Percentiles rank a stretch among this genome's conserved stretches.
Evolutionary conservation across 2,329 filamentous ascomycete species (phyloP).

Genomic region (Fusarium lyarnte): DNA sequence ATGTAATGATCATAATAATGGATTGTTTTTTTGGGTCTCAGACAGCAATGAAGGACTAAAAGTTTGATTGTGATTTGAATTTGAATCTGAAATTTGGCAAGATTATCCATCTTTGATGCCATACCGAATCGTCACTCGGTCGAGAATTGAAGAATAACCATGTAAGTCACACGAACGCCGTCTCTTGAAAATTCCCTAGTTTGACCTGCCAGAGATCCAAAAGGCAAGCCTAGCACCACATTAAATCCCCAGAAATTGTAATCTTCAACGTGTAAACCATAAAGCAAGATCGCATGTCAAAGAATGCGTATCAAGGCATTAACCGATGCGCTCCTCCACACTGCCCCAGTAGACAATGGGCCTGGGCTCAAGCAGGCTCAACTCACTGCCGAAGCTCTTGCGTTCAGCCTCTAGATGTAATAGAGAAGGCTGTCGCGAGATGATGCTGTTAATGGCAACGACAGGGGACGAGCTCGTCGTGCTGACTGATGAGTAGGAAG

Average conservation of each 20-base stretch:
- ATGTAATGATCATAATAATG: constrained; percentile 8
- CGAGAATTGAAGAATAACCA: constrained; percentile 21
- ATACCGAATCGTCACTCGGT: constrained; percentile 1
- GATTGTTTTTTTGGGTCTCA: background rate
- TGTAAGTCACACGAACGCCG: constrained; percentile 19
- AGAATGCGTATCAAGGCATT: constrained; percentile 18
- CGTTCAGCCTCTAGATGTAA: constrained; percentile 68
- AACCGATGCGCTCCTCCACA: constrained; percentile 67
- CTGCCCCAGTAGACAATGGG: constrained; percentile 72
- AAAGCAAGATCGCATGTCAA: background rate
- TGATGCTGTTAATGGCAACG: constrained; percentile 67
- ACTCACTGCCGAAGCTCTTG: constrained; percentile 60
- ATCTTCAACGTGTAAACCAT: constrained; percentile 4
- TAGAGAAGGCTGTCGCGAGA: constrained; percentile 66
- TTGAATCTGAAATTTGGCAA: constrained; percentile 15
- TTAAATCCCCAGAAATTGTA: constrained; percentile 4
- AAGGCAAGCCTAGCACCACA: constrained; percentile 20
- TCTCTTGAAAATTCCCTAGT: constrained; percentile 4
- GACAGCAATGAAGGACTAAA: background rate
- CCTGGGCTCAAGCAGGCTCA: constrained; percentile 68
- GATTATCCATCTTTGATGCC: constrained; percentile 11
- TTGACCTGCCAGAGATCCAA: constrained; percentile 13
- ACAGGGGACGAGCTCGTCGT: constrained; percentile 57
- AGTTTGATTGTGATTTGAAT: background rate
- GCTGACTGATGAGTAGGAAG: constrained; percentile 55